Base-by-base conservation (phyloP, 768 basidiomycete species). In the Collybia sordida region DNA sequence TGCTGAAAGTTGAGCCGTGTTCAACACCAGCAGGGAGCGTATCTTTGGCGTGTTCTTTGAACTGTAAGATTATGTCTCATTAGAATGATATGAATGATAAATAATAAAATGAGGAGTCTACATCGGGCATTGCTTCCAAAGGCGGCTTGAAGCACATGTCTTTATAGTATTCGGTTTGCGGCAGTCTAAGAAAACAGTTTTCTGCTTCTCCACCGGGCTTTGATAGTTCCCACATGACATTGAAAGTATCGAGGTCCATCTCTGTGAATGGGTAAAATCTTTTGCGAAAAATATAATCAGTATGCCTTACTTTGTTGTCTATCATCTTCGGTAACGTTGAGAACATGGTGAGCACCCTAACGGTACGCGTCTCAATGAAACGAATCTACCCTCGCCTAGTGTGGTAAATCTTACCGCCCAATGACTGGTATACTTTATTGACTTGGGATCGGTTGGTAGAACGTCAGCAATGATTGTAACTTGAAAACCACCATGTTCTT, bases 311-410 rank as follows among this genome's bases (percentile, higher is more conserved):
- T 71, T 58, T 79, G 79, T 56, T 83, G 78, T n/a, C 70, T 68
- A 2, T 63, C 66, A 50, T 85, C 80, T 11, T 74, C 71, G 8
- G 69, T 72, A 2, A 78, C 77, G 14, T 75, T 75, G 40, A 80
- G 83, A 40, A 91, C 81, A 73, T 90, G 86, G 54, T 92, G 88
- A 7, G 88, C 91, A 28, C 90, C 90, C 90, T 93, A 42, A 27
- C 25, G 44, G n/a, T 49, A 41, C 46, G 6, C 34, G 47, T 38
- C 24, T 44, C 18, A 31, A 35, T 19, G 27, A 4, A 15, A 35
- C n/a, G n/a, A 12, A 42, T 18, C 31, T 36, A 15, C 48, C 50
- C 45, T 21, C 25, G 18, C 11, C 36, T 14, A 15, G 24, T 17
- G 39, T 24, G 28, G 18, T 17, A 21, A 11, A 18, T 72, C 85